phyloP scores from a whole-genome alignment of 2,329 filamentous ascomycete genomes.

The Trichoderma guizhouense region DNA sequence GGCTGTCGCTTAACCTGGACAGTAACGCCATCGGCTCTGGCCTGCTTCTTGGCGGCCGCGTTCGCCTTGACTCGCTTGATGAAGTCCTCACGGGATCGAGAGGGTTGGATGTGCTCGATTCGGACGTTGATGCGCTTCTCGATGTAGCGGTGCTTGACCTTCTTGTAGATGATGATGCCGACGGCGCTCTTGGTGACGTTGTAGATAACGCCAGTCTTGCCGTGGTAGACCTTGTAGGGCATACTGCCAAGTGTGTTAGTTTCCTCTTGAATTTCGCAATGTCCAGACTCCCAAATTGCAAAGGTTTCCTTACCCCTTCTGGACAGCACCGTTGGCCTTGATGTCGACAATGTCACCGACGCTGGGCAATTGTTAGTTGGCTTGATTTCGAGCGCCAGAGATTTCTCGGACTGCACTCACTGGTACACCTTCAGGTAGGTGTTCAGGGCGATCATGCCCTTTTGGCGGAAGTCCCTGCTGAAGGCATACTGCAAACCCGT shows the following conservation, averaged over 20 bases:
- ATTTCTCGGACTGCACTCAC: conserved; percentile 39
- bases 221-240: conserved; percentile 99
- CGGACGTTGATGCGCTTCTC: conserved; percentile 99
- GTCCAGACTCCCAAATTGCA: conserved; percentile 7
- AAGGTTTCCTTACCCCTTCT: conserved; percentile 75
- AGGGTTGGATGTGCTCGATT: conserved; percentile 93
- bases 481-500: conserved; percentile 70
- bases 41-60: conserved; percentile 86
- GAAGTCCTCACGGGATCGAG: conserved; percentile 96
- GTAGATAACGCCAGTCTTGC: conserved; percentile 97
- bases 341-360: conserved; percentile 99
- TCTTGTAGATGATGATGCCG: conserved; percentile 99
- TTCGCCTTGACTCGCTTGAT: conserved; percentile 94
- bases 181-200: conserved; percentile 98
- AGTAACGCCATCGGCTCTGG: conserved; percentile 82
- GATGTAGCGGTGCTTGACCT: conserved; percentile 98
- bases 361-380: conserved; percentile 52
- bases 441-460: conserved; percentile 87
- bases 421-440: conserved; percentile 96
- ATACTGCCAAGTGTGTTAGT: conserved; percentile 55
- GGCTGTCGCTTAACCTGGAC: conserved; percentile 93
- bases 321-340: conserved; percentile 96
- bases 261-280: not conserved
- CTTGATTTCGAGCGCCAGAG: conserved; percentile 8
- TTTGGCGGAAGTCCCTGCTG: conserved; percentile 89